A percentile compares a stretch with the other conserved stretches of the same genome.
These are phyloP conservation scores for Phytophthora lateralis DNA, from an alignment of 352 stramenopile species.

Conservation along the genomic window DNA sequence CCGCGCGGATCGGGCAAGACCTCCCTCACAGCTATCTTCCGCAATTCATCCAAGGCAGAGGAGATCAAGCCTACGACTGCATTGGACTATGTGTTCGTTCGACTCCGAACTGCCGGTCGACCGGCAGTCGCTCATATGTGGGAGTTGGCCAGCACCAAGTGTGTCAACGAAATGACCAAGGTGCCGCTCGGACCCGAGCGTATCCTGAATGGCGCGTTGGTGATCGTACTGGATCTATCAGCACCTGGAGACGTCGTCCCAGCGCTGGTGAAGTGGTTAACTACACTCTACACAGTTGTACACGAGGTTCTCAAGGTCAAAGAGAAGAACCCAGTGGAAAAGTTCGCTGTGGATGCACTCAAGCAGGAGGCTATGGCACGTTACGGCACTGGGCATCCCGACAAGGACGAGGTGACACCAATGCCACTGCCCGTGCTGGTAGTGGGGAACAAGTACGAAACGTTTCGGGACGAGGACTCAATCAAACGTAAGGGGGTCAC, in stretches of 20 bases:
- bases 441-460: slow-evolving; percentile 91
- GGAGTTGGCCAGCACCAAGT: slow-evolving; percentile 88
- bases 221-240: slow-evolving; percentile 88
- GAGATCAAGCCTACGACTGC: slow-evolving; percentile 92
- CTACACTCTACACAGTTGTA: slow-evolving; percentile 55
- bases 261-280: slow-evolving; percentile 82
- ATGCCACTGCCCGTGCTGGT: slow-evolving; percentile 83
- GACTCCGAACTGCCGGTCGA: slow-evolving; percentile 60
- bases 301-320: slow-evolving; percentile 63
- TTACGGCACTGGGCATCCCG: slow-evolving; percentile 66
- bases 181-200: slow-evolving; percentile 81
- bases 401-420: slow-evolving; percentile 76
- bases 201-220: slow-evolving; percentile 72
- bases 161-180: slow-evolving; percentile 83
- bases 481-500: slow-evolving; percentile 84
- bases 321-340: slow-evolving; percentile 75
- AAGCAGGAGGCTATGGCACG: slow-evolving; percentile 54
- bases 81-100: slow-evolving; percentile 91
- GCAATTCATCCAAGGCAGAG: slow-evolving; percentile 73
- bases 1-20: slow-evolving; percentile 81
- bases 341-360: slow-evolving; percentile 56
- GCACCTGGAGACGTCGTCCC: slow-evolving; percentile 77
- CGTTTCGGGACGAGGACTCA: slow-evolving; percentile 87
- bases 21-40: slow-evolving; percentile 71
- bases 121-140: slow-evolving; percentile 89